phyloP scores from a whole-genome alignment of 2,329 filamentous ascomycete genomes.

The Nemania sp. region DNA sequence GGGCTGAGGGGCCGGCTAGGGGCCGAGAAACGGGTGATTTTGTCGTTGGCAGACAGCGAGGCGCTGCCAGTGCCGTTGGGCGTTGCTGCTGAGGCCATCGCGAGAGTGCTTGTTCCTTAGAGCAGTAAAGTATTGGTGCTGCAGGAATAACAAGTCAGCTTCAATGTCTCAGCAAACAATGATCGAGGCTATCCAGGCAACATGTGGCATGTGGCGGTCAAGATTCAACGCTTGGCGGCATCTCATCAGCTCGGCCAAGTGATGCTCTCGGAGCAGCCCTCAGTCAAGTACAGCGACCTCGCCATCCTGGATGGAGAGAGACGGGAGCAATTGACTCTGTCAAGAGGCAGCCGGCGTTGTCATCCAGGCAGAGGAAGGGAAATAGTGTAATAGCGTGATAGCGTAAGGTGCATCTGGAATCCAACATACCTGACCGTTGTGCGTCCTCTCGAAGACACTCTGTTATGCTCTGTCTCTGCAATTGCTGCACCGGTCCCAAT shows the following conservation, averaged over 20 bases:
- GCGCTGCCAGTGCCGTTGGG: conserved; percentile 54
- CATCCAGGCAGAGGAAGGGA: neutral
- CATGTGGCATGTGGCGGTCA: neutral
- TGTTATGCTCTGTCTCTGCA: conserved; percentile 19
- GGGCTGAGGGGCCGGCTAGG: conserved; percentile 92
- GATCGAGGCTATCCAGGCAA: neutral
- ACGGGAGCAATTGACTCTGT: neutral
- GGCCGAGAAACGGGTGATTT: conserved; percentile 94
- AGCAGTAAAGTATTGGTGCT: conserved; percentile 3
- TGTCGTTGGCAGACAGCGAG: conserved; percentile 85
- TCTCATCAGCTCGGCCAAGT: neutral
- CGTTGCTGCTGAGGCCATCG: conserved; percentile 60
- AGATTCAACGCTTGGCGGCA: neutral
- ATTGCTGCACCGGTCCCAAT: conserved; percentile 14
- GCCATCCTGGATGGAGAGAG: neutral
- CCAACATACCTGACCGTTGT: conserved; percentile 25
- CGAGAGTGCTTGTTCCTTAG: conserved; percentile 37
- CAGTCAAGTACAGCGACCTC: neutral
- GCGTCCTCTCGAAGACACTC: conserved; percentile 3
- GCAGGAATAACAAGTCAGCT: conserved; percentile 14
- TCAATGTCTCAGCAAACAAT: neutral
- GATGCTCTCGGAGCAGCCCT: neutral
- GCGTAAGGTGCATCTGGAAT: neutral
- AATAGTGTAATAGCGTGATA: too few relatives aligned
- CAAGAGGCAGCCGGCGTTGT: neutral